Percentiles rank a stretch among this genome's conserved stretches.
Conservation (phyloP, 805 yeast species). For the Geotrichum ghanense region DNA sequence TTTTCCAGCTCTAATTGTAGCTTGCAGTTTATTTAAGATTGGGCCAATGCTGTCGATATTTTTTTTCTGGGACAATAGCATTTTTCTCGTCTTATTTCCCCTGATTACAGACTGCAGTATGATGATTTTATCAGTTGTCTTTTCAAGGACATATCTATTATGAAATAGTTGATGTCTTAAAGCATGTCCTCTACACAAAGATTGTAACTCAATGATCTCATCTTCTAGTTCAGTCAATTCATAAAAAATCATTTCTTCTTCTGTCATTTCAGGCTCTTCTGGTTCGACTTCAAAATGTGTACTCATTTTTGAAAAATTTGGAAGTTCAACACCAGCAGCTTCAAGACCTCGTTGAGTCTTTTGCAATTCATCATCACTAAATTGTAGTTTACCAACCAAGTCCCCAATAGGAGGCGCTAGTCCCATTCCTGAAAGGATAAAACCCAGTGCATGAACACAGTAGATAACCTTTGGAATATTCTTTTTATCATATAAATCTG, state of each 20-base stretch:
- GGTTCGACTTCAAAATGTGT: conserved; percentile 25
- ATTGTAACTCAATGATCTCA: conserved; percentile 47
- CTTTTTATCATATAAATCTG: conserved; percentile 85
- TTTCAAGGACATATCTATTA: conserved; percentile 44
- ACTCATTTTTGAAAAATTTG: conserved; percentile 57
- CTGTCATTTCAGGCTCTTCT: conserved; percentile 11
- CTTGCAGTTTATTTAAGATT: neutral
- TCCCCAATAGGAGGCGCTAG: conserved; percentile 50
- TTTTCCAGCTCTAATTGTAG: neutral
- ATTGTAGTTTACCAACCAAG: conserved; percentile 49
- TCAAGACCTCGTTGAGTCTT: conserved; percentile 54
- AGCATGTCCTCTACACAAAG: conserved; percentile 58
- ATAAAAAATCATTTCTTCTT: conserved; percentile 22
- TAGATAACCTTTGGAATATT: conserved; percentile 90
- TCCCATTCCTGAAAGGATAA: conserved; percentile 48
- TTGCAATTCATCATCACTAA: conserved; percentile 57
- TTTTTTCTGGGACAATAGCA: neutral
- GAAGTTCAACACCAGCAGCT: conserved; percentile 54
- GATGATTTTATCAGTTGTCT: conserved; percentile 12
- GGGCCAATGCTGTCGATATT: neutral
- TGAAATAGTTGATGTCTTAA: conserved; percentile 55
- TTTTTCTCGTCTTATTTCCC: conserved; percentile 8
- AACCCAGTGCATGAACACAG: conserved; percentile 81
- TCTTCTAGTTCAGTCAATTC: conserved; percentile 21
- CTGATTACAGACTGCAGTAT: conserved; percentile 33